phyloP scores from a whole-genome alignment of 768 basidiomycete species.

The Hortiboletus flavorubellus region DNA sequence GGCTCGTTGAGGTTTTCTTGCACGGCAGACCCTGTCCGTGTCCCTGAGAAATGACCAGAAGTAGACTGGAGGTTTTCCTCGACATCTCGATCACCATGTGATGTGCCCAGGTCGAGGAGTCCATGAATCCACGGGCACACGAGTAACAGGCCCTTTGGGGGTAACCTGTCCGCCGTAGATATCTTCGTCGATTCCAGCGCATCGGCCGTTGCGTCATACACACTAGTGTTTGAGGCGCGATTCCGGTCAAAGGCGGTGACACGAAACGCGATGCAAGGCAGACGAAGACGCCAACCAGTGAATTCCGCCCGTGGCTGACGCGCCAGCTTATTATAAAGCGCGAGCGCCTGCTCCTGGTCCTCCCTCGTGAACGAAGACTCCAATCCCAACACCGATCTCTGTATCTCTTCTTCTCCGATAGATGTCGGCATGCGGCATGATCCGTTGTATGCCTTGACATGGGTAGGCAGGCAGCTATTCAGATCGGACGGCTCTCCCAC shows the following conservation, averaged over 20 bases:
- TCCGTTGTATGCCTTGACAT: neutral
- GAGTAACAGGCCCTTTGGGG: neutral
- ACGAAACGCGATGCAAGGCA: conserved; percentile 1
- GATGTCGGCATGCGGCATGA: neutral
- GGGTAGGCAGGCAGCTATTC: neutral
- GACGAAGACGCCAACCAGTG: neutral
- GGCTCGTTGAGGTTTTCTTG: neutral
- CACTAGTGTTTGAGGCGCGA: neutral
- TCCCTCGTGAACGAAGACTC: neutral
- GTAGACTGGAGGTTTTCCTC: neutral
- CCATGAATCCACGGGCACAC: conserved; percentile 11
- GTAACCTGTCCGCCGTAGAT: neutral
- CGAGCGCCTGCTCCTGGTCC: neutral
- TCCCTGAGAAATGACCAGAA: neutral
- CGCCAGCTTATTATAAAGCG: neutral
- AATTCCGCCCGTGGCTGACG: neutral
- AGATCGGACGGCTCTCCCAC: neutral
- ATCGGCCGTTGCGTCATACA: neutral
- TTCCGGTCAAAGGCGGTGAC: neutral
- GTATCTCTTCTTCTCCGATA: neutral
- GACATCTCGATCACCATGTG: neutral
- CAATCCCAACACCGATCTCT: neutral
- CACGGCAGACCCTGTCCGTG: neutral
- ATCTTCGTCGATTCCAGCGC: neutral
- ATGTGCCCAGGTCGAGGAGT: neutral